Evolutionary conservation across 441 rosid genomes (phyloP).

Genomic region (Bruguiera hainesii): DNA sequence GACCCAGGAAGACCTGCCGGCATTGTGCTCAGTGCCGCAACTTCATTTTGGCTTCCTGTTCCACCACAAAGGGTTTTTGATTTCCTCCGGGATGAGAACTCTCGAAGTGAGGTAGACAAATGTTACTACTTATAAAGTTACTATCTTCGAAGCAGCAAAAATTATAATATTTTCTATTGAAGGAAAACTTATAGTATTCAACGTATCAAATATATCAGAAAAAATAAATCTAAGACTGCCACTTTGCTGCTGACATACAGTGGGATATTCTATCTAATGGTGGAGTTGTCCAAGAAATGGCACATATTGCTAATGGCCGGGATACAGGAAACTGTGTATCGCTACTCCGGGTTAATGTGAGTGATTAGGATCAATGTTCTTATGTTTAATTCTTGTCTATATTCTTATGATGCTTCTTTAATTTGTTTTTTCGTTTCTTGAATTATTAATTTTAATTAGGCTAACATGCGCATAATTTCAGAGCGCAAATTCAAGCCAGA

Average conservation of each 20-base stretch:
- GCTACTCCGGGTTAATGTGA: conserved; percentile 65
- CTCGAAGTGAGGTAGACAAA: conserved; percentile 51
- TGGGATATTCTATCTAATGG: conserved; percentile 87
- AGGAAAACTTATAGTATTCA: no score
- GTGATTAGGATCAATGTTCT: neutral
- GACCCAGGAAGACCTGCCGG: conserved; percentile 93
- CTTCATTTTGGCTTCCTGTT: conserved; percentile 90
- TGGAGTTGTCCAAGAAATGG: conserved; percentile 64
- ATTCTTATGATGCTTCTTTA: no score
- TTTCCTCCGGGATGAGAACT: conserved; percentile 74
- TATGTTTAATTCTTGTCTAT: no score
- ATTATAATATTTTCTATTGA: no score
- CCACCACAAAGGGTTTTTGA: conserved; percentile 62
- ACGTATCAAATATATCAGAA: no score
- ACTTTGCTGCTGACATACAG: conserved; percentile 27
- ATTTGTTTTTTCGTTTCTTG: no score
- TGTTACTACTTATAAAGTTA: no score
- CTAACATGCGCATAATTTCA: conserved; percentile 15
- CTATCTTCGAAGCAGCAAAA: no score
- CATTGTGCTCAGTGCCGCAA: conserved; percentile 74
- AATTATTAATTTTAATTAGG: no score
- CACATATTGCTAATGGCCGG: conserved; percentile 73
- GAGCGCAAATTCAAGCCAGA: conserved; percentile 59
- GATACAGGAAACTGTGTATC: conserved; percentile 79
- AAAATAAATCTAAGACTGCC: no score